Evolutionary conservation across 257 asterid genomes (phyloP).

Genomic region (Thymus mandschuricus): DNA sequence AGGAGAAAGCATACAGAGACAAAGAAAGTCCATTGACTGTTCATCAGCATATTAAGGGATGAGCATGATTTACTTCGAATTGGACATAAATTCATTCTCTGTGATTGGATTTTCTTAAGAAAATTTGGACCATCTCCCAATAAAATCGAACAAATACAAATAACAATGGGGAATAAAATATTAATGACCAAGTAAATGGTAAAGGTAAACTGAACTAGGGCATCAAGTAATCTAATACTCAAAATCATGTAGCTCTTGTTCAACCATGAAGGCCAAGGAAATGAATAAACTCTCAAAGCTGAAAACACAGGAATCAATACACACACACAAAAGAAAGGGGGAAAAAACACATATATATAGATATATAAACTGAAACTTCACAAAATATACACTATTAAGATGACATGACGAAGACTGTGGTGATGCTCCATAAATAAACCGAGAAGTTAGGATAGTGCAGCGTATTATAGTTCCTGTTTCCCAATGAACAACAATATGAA

Average conservation of each 20-base stretch:
- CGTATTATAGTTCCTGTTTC: neutral
- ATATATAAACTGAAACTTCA: slow-evolving; percentile 19
- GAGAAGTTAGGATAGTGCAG: slow-evolving; percentile 17
- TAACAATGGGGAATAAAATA: slow-evolving; percentile 17
- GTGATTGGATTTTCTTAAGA: too few species aligned
- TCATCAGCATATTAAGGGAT: neutral
- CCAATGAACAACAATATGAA: slow-evolving; percentile 13
- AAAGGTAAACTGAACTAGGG: too few species aligned
- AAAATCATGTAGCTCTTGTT: slow-evolving; percentile 9
- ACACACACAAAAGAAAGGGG: too few species aligned
- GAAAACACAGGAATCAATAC: slow-evolving; percentile 21
- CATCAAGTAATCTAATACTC: slow-evolving; percentile 24
- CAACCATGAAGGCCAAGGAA: slow-evolving; percentile 19
- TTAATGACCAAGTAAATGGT: neutral
- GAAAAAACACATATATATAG: too few species aligned
- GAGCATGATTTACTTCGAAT: slow-evolving; percentile 8
- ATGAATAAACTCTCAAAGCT: slow-evolving; percentile 12
- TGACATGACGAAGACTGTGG: slow-evolving; percentile 18
- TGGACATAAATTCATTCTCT: slow-evolving; percentile 5
- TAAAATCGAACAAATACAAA: slow-evolving; percentile 15
- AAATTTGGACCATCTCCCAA: too few species aligned
- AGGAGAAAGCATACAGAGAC: neutral
- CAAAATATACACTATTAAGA: slow-evolving; percentile 7
- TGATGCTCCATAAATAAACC: slow-evolving; percentile 19
- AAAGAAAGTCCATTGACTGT: neutral